phyloP scores from a whole-genome alignment of 2,329 filamentous ascomycete genomes.

The Sarocladiaceae sp. region DNA sequence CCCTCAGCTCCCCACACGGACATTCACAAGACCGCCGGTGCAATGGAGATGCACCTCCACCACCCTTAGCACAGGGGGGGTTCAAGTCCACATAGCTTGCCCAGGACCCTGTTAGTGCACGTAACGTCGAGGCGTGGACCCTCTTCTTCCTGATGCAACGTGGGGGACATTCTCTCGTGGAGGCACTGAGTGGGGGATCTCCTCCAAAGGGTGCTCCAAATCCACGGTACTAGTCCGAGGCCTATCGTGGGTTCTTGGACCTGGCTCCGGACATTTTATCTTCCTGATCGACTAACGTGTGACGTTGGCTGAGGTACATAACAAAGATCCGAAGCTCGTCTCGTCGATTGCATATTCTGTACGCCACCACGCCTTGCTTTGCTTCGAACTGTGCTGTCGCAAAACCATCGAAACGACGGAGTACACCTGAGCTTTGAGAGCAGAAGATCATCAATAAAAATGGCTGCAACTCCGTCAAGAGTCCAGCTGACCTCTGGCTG shows the following conservation, averaged over 20 bases:
- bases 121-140: background rate
- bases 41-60: too few relatives aligned
- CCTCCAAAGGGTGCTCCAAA: background rate
- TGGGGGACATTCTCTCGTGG: constrained; percentile 1
- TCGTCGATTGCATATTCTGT: too few relatives aligned
- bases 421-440: too few relatives aligned
- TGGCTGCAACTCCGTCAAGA: background rate
- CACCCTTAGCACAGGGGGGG: too few relatives aligned
- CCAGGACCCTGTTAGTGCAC: background rate
- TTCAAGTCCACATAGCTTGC: background rate
- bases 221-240: constrained; percentile 1
- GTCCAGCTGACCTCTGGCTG: constrained; percentile 15
- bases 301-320: background rate
- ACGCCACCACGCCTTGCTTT: too few relatives aligned
- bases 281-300: too few relatives aligned
- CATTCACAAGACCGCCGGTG: constrained; percentile 3
- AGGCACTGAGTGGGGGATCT: constrained; percentile 1
- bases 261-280: too few relatives aligned
- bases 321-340: too few relatives aligned
- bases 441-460: too few relatives aligned
- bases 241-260: too few relatives aligned
- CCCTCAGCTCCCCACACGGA: constrained; percentile 6
- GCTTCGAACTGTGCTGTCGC: too few relatives aligned
- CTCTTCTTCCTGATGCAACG: background rate
- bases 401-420: too few relatives aligned